These are phyloP conservation scores for Paramyrothecium roridum DNA, from an alignment of 2,329 filamentous ascomycete genomes.

Conservation along the genomic window DNA sequence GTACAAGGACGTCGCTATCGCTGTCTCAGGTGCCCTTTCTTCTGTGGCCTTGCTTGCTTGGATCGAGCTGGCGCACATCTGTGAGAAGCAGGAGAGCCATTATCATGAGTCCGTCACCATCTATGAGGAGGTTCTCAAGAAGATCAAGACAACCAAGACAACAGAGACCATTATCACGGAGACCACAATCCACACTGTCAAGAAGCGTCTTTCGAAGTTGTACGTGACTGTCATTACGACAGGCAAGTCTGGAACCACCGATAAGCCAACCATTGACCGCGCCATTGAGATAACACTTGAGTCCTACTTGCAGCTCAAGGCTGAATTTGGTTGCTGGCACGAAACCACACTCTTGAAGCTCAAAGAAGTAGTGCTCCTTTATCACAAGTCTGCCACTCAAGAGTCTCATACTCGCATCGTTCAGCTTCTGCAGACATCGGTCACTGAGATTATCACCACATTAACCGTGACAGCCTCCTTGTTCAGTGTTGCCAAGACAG, in stretches of 20 bases:
- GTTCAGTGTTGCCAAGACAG: slow-evolving; percentile 42
- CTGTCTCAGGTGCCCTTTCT: slow-evolving; percentile 26
- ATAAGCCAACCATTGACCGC: slow-evolving; percentile 28
- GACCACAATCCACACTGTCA: slow-evolving; percentile 39
- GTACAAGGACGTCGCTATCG: slow-evolving; percentile 43
- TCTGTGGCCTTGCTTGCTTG: slow-evolving; percentile 25
- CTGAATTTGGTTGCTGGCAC: slow-evolving; percentile 42
- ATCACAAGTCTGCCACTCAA: slow-evolving; percentile 33
- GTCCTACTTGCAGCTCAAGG: slow-evolving; percentile 37
- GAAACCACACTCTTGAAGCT: slow-evolving; percentile 40
- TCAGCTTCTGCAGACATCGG: slow-evolving; percentile 33
- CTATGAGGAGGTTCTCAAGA: slow-evolving; percentile 43
- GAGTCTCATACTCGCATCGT: slow-evolving; percentile 34
- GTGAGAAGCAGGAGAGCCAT: slow-evolving; percentile 39
- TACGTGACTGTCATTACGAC: slow-evolving; percentile 36
- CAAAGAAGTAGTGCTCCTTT: slow-evolving; percentile 36
- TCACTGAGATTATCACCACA: slow-evolving; percentile 35
- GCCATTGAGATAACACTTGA: slow-evolving; percentile 33
- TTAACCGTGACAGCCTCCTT: slow-evolving; percentile 38
- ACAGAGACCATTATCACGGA: slow-evolving; percentile 19
- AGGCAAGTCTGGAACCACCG: slow-evolving; percentile 27
- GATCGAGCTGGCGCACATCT: slow-evolving; percentile 39
- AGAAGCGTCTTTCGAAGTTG: slow-evolving; percentile 45
- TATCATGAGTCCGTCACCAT: slow-evolving; percentile 39
- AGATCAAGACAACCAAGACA: slow-evolving; percentile 28